Conservation (phyloP, 441 rosid species). For the Dalechampia spathulata region DNA sequence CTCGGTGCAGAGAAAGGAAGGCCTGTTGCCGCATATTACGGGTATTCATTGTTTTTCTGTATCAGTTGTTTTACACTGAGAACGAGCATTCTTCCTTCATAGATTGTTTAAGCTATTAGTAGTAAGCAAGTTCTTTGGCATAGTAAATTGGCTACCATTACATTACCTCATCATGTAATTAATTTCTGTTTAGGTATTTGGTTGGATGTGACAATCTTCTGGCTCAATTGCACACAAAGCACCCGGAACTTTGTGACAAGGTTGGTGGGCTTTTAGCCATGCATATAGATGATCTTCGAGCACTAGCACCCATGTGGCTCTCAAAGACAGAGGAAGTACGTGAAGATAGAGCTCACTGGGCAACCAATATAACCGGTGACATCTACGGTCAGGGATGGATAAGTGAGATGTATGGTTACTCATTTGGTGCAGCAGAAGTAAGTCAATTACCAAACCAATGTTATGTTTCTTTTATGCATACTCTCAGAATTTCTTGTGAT, state of each 20-base stretch:
- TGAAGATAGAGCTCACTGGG: conserved; percentile 87
- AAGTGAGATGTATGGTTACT: conserved; percentile 99
- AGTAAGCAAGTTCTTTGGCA: background rate
- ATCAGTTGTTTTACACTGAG: background rate
- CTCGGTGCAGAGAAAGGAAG: conserved; percentile 88
- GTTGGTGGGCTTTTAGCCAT: conserved; percentile 98
- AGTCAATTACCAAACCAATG: conserved; percentile 13
- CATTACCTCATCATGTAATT: conserved; percentile 1
- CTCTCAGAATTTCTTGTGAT: conserved; percentile 1
- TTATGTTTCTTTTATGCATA: background rate
- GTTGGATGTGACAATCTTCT: conserved; percentile 90
- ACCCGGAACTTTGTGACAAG: conserved; percentile 88
- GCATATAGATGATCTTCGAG: conserved; percentile 93
- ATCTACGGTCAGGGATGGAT: conserved; percentile 95
- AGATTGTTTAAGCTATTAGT: conserved; percentile 1
- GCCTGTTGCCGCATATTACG: conserved; percentile 89
- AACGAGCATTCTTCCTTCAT: background rate
- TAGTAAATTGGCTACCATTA: conserved; percentile 2
- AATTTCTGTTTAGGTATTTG: conserved; percentile 53
- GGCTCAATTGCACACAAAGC: conserved; percentile 73
- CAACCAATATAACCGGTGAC: conserved; percentile 92
- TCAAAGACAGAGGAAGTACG: conserved; percentile 98
- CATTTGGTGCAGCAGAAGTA: conserved; percentile 99
- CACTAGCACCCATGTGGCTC: conserved; percentile 91
- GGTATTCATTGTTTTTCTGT: conserved; percentile 33